A percentile compares a stretch with the other conserved stretches of the same genome.
phyloP scores from a whole-genome alignment of 2,329 filamentous ascomycete genomes.

The Colletotrichum lini region DNA sequence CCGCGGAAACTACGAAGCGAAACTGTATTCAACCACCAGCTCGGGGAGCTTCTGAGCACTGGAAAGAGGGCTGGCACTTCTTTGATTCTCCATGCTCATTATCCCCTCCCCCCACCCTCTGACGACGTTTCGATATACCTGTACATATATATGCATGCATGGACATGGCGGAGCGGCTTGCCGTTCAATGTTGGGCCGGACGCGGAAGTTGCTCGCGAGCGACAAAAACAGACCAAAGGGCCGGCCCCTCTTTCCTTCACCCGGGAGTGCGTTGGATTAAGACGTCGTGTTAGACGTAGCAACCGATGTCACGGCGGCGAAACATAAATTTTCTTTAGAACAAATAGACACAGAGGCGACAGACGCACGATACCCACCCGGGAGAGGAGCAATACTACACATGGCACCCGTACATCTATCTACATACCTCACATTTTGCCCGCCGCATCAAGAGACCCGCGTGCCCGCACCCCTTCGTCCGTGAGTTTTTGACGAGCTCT shows the following conservation, averaged over 20 bases:
- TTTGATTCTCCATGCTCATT: background rate
- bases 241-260: background rate
- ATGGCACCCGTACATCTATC: slow-evolving; percentile 10
- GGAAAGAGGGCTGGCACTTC: slow-evolving; percentile 11
- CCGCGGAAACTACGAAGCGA: slow-evolving; percentile 13
- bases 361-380: background rate
- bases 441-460: slow-evolving; percentile 20
- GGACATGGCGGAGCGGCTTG: background rate
- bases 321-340: background rate
- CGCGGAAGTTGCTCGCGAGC: slow-evolving; percentile 11
- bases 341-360: background rate
- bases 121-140: slow-evolving; percentile 1
- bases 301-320: background rate
- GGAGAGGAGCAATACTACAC: slow-evolving; percentile 10
- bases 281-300: background rate
- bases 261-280: background rate
- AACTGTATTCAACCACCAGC: slow-evolving; percentile 22
- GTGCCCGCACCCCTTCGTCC: slow-evolving; percentile 5
- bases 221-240: background rate
- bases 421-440: background rate
- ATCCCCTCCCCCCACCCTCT: background rate
- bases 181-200: background rate
- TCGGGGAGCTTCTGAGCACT: slow-evolving; percentile 20
- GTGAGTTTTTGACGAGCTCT: background rate
- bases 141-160: slow-evolving; percentile 5